Evolutionary conservation across 108 stramenopile genomes (phyloP).

Genomic region (Schizochytrium sp.): DNA sequence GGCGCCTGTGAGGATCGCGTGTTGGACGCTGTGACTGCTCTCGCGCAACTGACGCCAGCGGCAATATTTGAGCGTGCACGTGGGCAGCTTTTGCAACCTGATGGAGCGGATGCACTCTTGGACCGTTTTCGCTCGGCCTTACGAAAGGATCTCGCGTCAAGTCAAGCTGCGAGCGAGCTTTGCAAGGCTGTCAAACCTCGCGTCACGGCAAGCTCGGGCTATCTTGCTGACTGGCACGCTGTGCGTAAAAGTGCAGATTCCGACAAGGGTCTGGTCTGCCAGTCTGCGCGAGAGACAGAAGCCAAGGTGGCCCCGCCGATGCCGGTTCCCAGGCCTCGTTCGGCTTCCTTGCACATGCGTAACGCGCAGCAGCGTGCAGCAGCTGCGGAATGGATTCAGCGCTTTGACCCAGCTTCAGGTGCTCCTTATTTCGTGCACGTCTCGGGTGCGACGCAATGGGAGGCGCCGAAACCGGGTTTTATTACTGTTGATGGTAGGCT

Average conservation of each 20-base stretch:
- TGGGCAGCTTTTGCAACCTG: background rate
- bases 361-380: background rate
- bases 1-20: background rate
- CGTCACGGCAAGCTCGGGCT: background rate
- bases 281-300: too few relatives aligned
- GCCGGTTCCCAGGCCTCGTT: too few relatives aligned
- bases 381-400: background rate
- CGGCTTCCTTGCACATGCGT: background rate
- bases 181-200: background rate
- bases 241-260: background rate
- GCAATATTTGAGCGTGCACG: background rate
- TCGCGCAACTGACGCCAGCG: background rate
- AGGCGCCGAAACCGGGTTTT: background rate
- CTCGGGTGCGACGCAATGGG: background rate
- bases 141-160: background rate
- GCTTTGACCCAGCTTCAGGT: background rate
- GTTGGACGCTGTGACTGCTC: background rate
- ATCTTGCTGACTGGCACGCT: background rate
- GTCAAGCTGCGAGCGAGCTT: background rate
- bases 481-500: background rate
- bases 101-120: background rate
- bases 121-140: background rate
- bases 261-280: too few relatives aligned
- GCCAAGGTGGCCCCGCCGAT: too few relatives aligned
- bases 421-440: background rate